phyloP scores from a whole-genome alignment of 2,329 filamentous ascomycete species.

The Hyphodiscus sp. region DNA sequence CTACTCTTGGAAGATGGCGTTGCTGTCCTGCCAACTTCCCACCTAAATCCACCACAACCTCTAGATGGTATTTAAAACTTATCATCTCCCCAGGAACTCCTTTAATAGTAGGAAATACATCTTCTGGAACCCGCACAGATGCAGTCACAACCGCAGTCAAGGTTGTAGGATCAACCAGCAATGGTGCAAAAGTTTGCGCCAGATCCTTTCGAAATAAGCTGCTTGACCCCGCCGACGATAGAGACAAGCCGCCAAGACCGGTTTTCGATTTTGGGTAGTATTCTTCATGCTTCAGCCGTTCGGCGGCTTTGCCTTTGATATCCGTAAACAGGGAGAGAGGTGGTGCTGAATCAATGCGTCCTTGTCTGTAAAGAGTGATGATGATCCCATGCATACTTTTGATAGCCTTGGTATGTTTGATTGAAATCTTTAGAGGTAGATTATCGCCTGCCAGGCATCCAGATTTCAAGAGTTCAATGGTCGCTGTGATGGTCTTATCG shows the following conservation, averaged over 20 bases:
- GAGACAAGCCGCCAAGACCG: slow-evolving; percentile 76
- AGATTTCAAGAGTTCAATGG: slow-evolving; percentile 72
- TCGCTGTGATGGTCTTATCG: slow-evolving; percentile 78
- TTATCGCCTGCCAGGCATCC: slow-evolving; percentile 83
- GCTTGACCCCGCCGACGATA: slow-evolving; percentile 79
- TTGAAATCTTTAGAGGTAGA: slow-evolving; percentile 70
- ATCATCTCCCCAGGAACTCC: slow-evolving; percentile 91
- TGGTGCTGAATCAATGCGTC: slow-evolving; percentile 75
- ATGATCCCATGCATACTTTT: slow-evolving; percentile 91
- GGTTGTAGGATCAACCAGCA: slow-evolving; percentile 78
- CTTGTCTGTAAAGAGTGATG: slow-evolving; percentile 84
- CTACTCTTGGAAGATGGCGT: slow-evolving; percentile 27
- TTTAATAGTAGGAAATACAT: slow-evolving; percentile 85
- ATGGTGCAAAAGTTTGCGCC: slow-evolving; percentile 77
- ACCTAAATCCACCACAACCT: slow-evolving; percentile 87
- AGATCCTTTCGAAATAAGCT: slow-evolving; percentile 96
- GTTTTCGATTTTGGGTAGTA: slow-evolving; percentile 83
- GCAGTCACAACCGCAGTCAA: slow-evolving; percentile 76
- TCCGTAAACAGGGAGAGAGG: slow-evolving; percentile 42
- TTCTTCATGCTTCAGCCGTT: slow-evolving; percentile 63
- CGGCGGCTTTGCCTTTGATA: slow-evolving; percentile 54
- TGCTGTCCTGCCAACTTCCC: slow-evolving; percentile 73
- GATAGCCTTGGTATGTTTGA: slow-evolving; percentile 83
- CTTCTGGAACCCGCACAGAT: slow-evolving; percentile 79
- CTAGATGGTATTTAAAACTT: slow-evolving; percentile 87